A percentile compares a stretch with the other conserved stretches of the same genome.
These are phyloP conservation scores for Corylus heterophylla DNA, from an alignment of 306 rosid genomes.

Conservation along the genomic window DNA sequence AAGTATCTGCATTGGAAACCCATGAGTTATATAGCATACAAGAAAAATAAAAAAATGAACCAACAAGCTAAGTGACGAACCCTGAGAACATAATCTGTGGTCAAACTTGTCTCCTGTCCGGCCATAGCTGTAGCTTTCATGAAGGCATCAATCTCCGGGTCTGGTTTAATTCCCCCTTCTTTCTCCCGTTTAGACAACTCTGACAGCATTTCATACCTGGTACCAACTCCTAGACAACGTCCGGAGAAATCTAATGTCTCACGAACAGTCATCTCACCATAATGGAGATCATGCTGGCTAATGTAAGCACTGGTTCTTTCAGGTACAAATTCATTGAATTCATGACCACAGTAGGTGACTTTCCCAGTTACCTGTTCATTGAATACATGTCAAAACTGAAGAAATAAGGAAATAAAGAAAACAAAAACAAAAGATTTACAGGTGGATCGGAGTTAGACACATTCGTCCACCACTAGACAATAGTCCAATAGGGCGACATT, in stretches of 20 bases:
- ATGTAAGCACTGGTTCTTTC: conserved; percentile 45
- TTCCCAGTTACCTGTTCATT: conserved; percentile 56
- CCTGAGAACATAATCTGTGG: conserved; percentile 64
- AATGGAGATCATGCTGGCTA: conserved; percentile 51
- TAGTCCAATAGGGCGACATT: too few relatives aligned
- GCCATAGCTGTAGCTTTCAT: conserved; percentile 69
- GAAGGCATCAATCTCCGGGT: conserved; percentile 69
- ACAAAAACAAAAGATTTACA: too few relatives aligned
- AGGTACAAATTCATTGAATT: conserved; percentile 60
- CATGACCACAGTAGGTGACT: conserved; percentile 81
- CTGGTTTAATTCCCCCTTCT: conserved; percentile 67
- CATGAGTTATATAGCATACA: not conserved
- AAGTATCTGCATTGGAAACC: conserved; percentile 36
- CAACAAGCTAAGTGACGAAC: conserved; percentile 15
- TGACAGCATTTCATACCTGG: conserved; percentile 58
- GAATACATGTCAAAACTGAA: too few relatives aligned
- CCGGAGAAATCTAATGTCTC: conserved; percentile 73
- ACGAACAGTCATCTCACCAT: conserved; percentile 77
- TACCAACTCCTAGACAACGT: conserved; percentile 74
- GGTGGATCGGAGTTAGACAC: too few relatives aligned
- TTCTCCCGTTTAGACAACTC: conserved; percentile 69
- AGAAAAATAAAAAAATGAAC: not conserved
- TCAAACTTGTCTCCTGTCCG: conserved; percentile 63
- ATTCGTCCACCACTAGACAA: too few relatives aligned
- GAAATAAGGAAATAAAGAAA: too few relatives aligned